phyloP scores from a whole-genome alignment of 179 eudicot species.

The Vitellaria paradoxa region DNA sequence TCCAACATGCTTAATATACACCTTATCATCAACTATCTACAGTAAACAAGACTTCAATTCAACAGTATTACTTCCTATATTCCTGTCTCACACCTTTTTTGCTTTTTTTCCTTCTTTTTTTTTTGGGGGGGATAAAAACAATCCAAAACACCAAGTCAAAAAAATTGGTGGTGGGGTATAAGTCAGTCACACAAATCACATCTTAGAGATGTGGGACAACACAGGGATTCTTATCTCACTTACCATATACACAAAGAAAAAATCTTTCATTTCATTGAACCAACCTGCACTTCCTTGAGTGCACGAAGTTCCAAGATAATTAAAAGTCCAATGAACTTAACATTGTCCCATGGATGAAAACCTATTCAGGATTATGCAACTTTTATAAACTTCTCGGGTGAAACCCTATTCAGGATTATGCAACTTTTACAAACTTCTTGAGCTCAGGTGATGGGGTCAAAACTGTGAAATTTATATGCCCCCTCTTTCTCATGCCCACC shows the following conservation, averaged over 20 bases:
- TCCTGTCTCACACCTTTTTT: too few species aligned
- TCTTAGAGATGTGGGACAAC: too few species aligned
- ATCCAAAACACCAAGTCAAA: too few species aligned
- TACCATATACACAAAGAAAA: neutral
- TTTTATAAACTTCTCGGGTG: neutral
- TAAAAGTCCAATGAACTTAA: neutral
- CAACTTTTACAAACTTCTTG: too few species aligned
- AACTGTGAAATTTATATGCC: too few species aligned
- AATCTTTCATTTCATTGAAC: constrained; percentile 6
- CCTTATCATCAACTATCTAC: neutral
- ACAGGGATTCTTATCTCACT: neutral
- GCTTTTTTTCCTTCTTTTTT: too few species aligned
- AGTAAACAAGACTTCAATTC: neutral
- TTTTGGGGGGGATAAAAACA: too few species aligned
- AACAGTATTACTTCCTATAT: neutral
- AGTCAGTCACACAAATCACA: too few species aligned
- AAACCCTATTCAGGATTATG: neutral
- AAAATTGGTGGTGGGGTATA: too few species aligned
- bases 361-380: neutral
- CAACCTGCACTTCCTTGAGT: neutral
- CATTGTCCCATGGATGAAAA: neutral
- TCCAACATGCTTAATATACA: too few species aligned
- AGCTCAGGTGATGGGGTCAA: too few species aligned
- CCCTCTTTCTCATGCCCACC: too few species aligned
- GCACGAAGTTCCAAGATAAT: neutral